Conservation (phyloP, 495 filamentous ascomycete genomes). For the Penicillium dipodomyicola region DNA sequence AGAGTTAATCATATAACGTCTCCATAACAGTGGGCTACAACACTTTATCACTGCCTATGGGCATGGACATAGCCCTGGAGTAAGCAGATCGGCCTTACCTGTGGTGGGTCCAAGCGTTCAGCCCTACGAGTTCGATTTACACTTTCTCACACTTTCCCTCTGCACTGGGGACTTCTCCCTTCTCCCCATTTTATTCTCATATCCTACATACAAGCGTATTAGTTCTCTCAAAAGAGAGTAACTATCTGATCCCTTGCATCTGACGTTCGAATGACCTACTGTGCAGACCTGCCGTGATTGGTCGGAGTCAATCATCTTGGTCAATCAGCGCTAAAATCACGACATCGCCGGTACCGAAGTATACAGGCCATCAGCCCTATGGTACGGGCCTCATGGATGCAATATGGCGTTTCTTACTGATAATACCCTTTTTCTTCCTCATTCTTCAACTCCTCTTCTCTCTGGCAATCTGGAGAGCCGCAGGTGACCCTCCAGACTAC, state of each 20-base stretch:
- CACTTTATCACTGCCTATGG: not conserved
- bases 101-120: not conserved
- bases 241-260: not conserved
- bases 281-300: not conserved
- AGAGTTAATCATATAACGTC: not conserved
- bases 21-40: not conserved
- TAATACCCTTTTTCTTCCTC: not conserved
- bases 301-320: not conserved
- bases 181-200: not conserved
- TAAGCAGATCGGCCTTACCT: not conserved
- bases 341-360: constrained; percentile 8
- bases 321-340: constrained; percentile 6
- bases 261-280: constrained; percentile 6
- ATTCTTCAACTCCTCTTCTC: constrained; percentile 8
- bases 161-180: too few relatives aligned
- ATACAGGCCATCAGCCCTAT: constrained; percentile 1
- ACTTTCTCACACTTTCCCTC: not conserved
- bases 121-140: not conserved
- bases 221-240: not conserved
- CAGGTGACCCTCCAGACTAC: not conserved
- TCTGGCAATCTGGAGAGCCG: constrained; percentile 1
- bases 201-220: not conserved
- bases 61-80: not conserved
- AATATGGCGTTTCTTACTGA: not conserved
- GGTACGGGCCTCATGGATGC: not conserved